Evolutionary conservation across 345 rosid genomes (phyloP).

Genomic region (Boechera divaricarpa): DNA sequence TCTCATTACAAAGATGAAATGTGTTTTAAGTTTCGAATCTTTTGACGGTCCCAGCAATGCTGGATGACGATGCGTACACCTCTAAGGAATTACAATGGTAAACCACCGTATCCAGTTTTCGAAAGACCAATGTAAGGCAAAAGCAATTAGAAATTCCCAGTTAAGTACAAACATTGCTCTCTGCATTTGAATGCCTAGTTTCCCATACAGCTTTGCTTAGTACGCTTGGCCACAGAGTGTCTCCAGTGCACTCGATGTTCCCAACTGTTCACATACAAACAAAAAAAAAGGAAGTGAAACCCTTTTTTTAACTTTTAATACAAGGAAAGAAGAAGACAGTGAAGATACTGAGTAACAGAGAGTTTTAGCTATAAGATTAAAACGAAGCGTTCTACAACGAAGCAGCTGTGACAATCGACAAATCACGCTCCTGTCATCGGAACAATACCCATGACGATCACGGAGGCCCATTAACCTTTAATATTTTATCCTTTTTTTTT

Average conservation of each 20-base stretch:
- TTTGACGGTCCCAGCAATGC: not conserved
- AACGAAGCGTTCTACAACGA: too few species aligned
- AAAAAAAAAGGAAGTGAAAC: too few species aligned
- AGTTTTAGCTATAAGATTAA: too few species aligned
- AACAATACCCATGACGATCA: too few species aligned
- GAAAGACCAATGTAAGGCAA: not conserved
- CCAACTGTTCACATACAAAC: conserved; percentile 46
- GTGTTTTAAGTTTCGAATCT: not conserved
- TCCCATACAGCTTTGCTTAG: conserved; percentile 64
- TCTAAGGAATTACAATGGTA: not conserved
- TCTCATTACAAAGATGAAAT: not conserved
- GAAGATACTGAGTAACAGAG: too few species aligned
- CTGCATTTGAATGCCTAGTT: conserved; percentile 69
- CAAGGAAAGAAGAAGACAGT: too few species aligned
- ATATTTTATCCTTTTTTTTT: too few species aligned
- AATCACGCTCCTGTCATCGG: too few species aligned
- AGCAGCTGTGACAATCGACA: too few species aligned
- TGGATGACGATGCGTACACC: not conserved
- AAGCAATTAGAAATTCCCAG: not conserved
- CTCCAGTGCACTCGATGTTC: conserved; percentile 79
- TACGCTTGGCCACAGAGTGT: conserved; percentile 78
- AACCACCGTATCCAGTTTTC: not conserved
- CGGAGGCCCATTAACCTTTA: too few species aligned
- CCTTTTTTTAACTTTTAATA: too few species aligned
- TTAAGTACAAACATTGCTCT: conserved; percentile 61